Base-by-base conservation (phyloP, 768 basidiomycete genomes). In the Tulasnella sp. region DNA sequence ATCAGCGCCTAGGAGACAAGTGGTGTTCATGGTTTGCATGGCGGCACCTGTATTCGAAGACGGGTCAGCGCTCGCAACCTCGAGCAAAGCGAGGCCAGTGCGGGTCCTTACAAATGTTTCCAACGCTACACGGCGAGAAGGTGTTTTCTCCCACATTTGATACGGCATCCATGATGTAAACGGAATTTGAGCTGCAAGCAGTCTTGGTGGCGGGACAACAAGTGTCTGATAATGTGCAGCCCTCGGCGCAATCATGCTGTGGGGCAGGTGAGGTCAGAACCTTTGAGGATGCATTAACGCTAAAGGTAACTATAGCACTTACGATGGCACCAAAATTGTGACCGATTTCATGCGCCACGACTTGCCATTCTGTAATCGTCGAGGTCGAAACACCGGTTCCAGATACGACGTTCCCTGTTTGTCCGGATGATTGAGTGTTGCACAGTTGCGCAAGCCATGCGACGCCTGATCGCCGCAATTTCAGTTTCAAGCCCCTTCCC, bases 251-350 rank as follows among this genome's bases (percentile, higher is more conserved):
- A 89, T 93, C 82, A 75, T 73, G 56, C 76, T 80, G 68, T 76
- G 71, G 75, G 76, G 10, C 75, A 74, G 73, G 72, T 75, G 58
- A 46, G 71, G 10, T 75, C 71, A 52, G 79, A 36, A 74, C 1
- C 36, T 27, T 24, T 38, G 39, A 8, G 36, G 4, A 6, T n/a
- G 19, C 71, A 31, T n/a, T n/a, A 46, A 38, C 16, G 46, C 42
- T 44, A 52, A 1, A 8, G 76, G 72, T 72, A 21, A 36, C 74
- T 83, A 84, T 39, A 77, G 46, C 7, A 89, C 92, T 85, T 83
- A 93, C 92, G 81, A 95, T 95, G 24, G 94, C 94, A 72, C 95
- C 94, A 85, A 97, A 95, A 83, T 95, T 96, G 84, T 94, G 93
- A 21, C 93, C 93, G 79, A 91, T 93, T 84, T 95, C 94, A 84